These are phyloP conservation scores for Chenopodium quinoa DNA, from an alignment of 148 eudicot genomes.

Conservation along the genomic window DNA sequence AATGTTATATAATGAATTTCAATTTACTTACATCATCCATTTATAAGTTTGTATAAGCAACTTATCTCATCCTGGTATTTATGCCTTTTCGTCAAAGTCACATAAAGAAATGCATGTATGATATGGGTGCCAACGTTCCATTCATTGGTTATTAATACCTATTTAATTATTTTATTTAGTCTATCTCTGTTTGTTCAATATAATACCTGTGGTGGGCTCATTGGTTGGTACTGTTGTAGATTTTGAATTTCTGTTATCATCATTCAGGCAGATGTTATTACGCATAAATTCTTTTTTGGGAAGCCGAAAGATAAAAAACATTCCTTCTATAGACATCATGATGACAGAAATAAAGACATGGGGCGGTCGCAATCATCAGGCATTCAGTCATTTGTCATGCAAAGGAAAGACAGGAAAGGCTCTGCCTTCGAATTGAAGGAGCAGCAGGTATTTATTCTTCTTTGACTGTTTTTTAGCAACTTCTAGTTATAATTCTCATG, in stretches of 20 bases:
- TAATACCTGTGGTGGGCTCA: neutral
- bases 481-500: neutral
- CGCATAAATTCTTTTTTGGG: slow-evolving; percentile 40
- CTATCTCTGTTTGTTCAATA: neutral
- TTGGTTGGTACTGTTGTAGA: neutral
- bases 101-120: neutral
- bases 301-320: slow-evolving; percentile 41
- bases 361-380: slow-evolving; percentile 46
- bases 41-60: neutral
- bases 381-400: slow-evolving; percentile 43
- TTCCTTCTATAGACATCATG: slow-evolving; percentile 30
- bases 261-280: slow-evolving; percentile 35
- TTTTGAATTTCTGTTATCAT: neutral
- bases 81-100: neutral
- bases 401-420: slow-evolving; percentile 56
- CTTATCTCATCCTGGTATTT: neutral
- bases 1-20: neutral
- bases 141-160: neutral
- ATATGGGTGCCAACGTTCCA: neutral
- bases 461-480: neutral
- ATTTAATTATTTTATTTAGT: neutral
- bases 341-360: slow-evolving; percentile 32
- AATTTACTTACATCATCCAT: neutral
- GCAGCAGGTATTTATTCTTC: slow-evolving; percentile 52
- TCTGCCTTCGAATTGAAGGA: slow-evolving; percentile 50